Evolutionary conservation across 192 early-diverging fungal species (phyloP).

Genomic region (Helicostylum pulchrum): DNA sequence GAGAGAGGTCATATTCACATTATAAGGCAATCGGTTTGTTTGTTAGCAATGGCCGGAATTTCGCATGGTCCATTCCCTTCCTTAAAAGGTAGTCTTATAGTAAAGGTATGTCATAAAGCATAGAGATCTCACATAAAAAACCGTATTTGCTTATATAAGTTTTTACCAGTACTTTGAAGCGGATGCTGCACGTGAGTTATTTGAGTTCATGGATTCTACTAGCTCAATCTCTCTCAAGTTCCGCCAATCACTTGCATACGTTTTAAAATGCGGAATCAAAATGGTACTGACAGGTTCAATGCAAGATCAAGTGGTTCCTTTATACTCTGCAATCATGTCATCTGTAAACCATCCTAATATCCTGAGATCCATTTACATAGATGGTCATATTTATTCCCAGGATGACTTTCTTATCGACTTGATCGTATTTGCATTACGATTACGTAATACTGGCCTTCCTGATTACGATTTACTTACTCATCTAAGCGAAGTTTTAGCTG

Average conservation of each 20-base stretch:
- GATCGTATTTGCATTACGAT: constrained; percentile 79
- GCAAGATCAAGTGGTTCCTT: constrained; percentile 96
- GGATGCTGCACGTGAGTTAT: constrained; percentile 87
- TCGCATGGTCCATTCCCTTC: constrained; percentile 85
- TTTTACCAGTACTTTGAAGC: constrained; percentile 70
- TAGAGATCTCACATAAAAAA: not conserved
- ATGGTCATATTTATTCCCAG: constrained; percentile 79
- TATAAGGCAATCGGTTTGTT: constrained; percentile 65
- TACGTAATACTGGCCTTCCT: constrained; percentile 83
- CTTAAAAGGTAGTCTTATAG: constrained; percentile 77
- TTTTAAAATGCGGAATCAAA: constrained; percentile 67
- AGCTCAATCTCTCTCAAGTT: constrained; percentile 69
- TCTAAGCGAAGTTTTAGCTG: constrained; percentile 83
- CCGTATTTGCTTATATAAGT: not conserved
- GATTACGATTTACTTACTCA: constrained; percentile 88
- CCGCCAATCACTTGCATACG: constrained; percentile 59
- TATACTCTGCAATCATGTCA: constrained; percentile 74
- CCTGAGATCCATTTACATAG: constrained; percentile 88
- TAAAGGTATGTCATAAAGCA: constrained; percentile 46
- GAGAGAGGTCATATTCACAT: constrained; percentile 63
- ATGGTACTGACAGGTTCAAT: constrained; percentile 78
- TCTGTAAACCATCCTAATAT: constrained; percentile 72
- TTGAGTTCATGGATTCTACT: constrained; percentile 87
- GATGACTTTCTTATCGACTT: constrained; percentile 85
- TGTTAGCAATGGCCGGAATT: constrained; percentile 92